phyloP scores from a whole-genome alignment of 2,329 filamentous ascomycete genomes.

The Cytospora chrysosperma region DNA sequence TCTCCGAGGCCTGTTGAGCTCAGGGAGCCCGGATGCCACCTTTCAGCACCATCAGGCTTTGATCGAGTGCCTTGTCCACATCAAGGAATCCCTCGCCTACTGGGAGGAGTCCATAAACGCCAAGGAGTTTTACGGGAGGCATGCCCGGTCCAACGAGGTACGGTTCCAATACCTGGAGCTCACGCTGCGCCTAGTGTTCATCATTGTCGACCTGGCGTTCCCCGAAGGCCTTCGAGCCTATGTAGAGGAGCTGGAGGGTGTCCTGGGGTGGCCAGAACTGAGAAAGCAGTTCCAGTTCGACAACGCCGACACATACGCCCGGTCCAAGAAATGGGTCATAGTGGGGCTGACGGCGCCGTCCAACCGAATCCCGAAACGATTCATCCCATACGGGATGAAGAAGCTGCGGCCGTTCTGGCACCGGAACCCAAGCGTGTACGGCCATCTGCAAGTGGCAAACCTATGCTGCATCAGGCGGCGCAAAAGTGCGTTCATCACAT shows the following conservation, averaged over 20 bases:
- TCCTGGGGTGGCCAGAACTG: constrained; percentile 3
- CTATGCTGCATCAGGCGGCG: constrained; percentile 5
- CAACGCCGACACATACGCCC: constrained; percentile 16
- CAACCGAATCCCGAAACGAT: constrained; percentile 6
- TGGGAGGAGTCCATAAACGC: constrained; percentile 20
- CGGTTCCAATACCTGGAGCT: constrained; percentile 13
- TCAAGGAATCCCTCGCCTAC: constrained; percentile 12
- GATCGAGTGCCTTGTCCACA: constrained; percentile 14
- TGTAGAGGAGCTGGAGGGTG: constrained; percentile 10
- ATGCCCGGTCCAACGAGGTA: constrained; percentile 5
- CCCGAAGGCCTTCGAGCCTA: constrained; percentile 16
- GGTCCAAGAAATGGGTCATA: constrained; percentile 3
- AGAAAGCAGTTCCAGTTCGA: constrained; percentile 13
- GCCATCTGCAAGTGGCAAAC: constrained; percentile 18
- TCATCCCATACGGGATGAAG: constrained; percentile 11
- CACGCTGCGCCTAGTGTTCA: constrained; percentile 11
- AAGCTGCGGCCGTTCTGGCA: constrained; percentile 10
- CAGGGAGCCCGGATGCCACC: background rate
- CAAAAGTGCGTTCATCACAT: background rate
- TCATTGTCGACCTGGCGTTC: constrained; percentile 18
- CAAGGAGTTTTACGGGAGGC: constrained; percentile 14
- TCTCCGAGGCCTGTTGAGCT: background rate
- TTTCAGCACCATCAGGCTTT: constrained; percentile 8
- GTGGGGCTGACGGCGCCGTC: constrained; percentile 12
- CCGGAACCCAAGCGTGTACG: constrained; percentile 16